Base-by-base conservation (phyloP, 2,329 filamentous ascomycete species). In the Trichoderma brevicompactum region DNA sequence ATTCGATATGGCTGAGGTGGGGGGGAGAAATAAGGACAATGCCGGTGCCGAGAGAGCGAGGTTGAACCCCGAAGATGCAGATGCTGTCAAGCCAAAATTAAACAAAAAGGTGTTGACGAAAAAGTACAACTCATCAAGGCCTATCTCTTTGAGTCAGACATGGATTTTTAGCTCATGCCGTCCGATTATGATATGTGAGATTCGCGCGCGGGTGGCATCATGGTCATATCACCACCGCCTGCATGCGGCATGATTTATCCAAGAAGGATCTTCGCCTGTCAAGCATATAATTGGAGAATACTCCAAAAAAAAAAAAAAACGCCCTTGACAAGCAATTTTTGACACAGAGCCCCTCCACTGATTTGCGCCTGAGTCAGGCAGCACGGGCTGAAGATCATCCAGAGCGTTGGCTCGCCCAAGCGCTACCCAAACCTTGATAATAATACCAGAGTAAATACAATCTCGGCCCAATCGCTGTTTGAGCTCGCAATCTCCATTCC, bases 371-470 rank as follows among this genome's bases (percentile, higher is more conserved):
- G 46, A 50, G 58, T 61, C 58, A 61, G 58, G 58, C 32, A 59
- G 55, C 32, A 32, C 58, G 58, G 58, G 58, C 58, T 61, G 58
- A 50, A 49, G 58, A 61, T 52, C 58, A 61, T 61, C 46, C 34
- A 49, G 34, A 34, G 15, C 15, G 23, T 41, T 32, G 44, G 15
- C 13, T 34, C 8, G 28, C 43, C 38, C 15, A 44, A 44, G 41
- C 34, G 44, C 58, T 61, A 52, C 19, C 15, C 46, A 34, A 61
- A 61, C 58, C 58, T 61, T 61, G 58, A 60, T 43, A 19, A 41
- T 13, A 43, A 61, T 61, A 52, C 48, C 36, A 52, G 58, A 44
- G 23, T 61, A 52, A 61, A 61, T 52, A 61, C 58, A 19, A 19
- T 40, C 15, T 32, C 15, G 38, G 44, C 56, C 56, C 56, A 60